These are phyloP conservation scores for Adansonia madagascariensis DNA, from an alignment of 441 rosid genomes.

Conservation along the genomic window DNA sequence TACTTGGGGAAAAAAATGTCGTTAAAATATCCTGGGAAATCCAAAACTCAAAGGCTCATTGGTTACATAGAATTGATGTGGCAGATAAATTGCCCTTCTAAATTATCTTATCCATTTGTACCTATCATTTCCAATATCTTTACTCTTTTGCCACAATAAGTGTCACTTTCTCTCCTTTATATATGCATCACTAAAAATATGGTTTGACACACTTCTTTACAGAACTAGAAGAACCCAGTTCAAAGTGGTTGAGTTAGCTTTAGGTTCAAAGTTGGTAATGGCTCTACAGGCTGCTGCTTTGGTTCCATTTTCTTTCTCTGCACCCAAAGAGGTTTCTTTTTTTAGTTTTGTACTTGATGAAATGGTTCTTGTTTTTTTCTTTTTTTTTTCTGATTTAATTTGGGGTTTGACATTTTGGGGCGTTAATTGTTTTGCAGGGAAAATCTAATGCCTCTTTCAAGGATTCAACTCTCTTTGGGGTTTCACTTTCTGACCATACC, in stretches of 20 bases:
- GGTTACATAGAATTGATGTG: conserved; percentile 52
- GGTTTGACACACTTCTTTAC: too few relatives aligned
- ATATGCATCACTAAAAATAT: too few relatives aligned
- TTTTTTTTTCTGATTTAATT: not conserved
- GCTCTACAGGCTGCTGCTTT: conserved; percentile 84
- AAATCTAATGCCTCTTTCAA: conserved; percentile 58
- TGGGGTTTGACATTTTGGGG: conserved; percentile 17
- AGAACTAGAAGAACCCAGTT: not conserved
- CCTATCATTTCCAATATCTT: conserved; percentile 28
- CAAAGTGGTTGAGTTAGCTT: not conserved
- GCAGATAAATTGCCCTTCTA: conserved; percentile 41
- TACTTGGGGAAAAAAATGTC: not conserved
- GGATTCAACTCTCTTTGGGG: conserved; percentile 81
- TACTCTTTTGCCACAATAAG: not conserved
- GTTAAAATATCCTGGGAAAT: conserved; percentile 48
- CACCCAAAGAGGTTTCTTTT: conserved; percentile 64
- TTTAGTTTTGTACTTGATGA: not conserved
- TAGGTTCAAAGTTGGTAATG: conserved; percentile 36
- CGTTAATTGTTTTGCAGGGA: conserved; percentile 27
- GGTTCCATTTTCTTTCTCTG: conserved; percentile 64
- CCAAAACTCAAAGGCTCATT: conserved; percentile 50
- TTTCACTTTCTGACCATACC: conserved; percentile 61
- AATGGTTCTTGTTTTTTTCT: not conserved
- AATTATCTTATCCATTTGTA: conserved; percentile 56
- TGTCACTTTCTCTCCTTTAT: not conserved